Conservation (phyloP, 2,329 filamentous ascomycete genomes). For the Fusarium torreyae region DNA sequence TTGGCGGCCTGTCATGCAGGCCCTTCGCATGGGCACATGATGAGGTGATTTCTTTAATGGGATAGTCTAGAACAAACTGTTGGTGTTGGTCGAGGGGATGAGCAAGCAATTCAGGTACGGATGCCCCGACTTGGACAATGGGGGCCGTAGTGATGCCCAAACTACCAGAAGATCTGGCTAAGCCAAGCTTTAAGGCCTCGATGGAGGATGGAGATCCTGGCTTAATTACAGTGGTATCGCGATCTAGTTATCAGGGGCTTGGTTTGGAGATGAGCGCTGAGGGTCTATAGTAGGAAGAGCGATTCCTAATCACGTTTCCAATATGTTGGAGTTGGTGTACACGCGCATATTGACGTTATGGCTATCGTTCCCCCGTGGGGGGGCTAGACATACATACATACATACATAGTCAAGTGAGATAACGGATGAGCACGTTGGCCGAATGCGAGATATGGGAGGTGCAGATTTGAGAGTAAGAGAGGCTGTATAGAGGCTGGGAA, state of each 20-base stretch:
- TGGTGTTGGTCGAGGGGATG: background rate
- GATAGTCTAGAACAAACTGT: constrained; percentile 5
- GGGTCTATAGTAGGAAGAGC: no score
- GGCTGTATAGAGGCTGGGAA: background rate
- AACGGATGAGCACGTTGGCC: constrained; percentile 4
- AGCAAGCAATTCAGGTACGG: constrained; percentile 5
- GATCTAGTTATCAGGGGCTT: constrained; percentile 16
- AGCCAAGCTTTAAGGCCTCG: constrained; percentile 22
- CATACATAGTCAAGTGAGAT: constrained; percentile 5
- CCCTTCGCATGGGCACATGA: constrained; percentile 32
- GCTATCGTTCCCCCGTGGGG: constrained; percentile 1
- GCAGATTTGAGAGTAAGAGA: constrained; percentile 8
- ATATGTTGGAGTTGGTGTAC: background rate
- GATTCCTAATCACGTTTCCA: background rate
- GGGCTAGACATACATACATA: constrained; percentile 1
- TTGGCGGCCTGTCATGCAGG: constrained; percentile 24
- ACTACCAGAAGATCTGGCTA: constrained; percentile 4
- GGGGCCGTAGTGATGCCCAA: constrained; percentile 33
- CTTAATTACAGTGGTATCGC: background rate
- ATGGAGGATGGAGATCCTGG: constrained; percentile 30
- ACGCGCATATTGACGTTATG: background rate
- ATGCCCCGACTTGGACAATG: constrained; percentile 1
- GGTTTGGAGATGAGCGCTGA: constrained; percentile 5
- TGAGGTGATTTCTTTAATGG: constrained; percentile 16
- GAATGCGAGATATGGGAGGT: constrained; percentile 7